These are phyloP conservation scores for Aspergillus arachidicola DNA, from an alignment of 2,329 filamentous ascomycete genomes.

Conservation along the genomic window DNA sequence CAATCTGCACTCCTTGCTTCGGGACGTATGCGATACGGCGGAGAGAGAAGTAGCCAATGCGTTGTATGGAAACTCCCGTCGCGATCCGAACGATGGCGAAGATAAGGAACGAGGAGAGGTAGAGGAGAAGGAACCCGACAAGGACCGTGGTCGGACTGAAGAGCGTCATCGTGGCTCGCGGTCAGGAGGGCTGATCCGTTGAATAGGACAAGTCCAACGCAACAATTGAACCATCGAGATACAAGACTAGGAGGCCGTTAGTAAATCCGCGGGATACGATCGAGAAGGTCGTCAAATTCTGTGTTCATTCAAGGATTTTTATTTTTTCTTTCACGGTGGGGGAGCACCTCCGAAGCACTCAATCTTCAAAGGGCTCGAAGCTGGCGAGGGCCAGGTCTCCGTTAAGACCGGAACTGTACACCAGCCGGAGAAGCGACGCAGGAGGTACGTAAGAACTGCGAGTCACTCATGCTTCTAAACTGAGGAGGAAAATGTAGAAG, in stretches of 20 bases:
- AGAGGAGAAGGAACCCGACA: constrained; percentile 80
- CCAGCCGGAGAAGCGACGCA: constrained; percentile 16
- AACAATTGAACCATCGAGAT: constrained; percentile 26
- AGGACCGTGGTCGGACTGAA: constrained; percentile 76
- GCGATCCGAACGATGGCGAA: constrained; percentile 91
- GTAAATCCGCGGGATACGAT: background rate
- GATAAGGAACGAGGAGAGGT: constrained; percentile 87
- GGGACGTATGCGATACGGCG: constrained; percentile 88
- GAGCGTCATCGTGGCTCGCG: constrained; percentile 47
- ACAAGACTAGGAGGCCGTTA: background rate
- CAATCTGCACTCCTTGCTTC: constrained; percentile 83
- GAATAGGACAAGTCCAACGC: constrained; percentile 17
- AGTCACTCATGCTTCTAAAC: constrained; percentile 23
- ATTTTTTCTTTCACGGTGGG: background rate
- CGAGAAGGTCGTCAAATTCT: background rate
- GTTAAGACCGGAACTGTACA: constrained; percentile 25
- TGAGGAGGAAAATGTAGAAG: background rate
- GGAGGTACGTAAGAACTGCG: constrained; percentile 14
- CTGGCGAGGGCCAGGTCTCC: constrained; percentile 23
- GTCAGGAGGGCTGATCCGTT: constrained; percentile 37
- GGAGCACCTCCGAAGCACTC: constrained; percentile 11
- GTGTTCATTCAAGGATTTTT: background rate
- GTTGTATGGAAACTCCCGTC: constrained; percentile 93
- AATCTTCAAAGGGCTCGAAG: constrained; percentile 8
- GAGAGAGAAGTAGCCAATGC: constrained; percentile 89